Evolutionary conservation across 2,329 filamentous ascomycete genomes (phyloP).

Genomic region (Aspergillus novoparasiticus): DNA sequence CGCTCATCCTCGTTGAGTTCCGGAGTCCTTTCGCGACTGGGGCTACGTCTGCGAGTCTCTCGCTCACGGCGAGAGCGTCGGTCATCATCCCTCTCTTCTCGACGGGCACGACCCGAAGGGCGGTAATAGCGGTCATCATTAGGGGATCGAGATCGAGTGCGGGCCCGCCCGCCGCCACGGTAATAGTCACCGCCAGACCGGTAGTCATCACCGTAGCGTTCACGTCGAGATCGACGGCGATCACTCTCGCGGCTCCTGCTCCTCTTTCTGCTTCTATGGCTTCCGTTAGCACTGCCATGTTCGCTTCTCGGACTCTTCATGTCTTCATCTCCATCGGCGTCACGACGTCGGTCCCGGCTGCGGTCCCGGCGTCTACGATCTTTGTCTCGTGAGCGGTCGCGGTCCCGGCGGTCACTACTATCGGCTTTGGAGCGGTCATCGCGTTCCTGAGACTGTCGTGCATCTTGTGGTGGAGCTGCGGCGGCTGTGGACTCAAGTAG

Average conservation of each 20-base stretch:
- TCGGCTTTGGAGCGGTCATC: constrained; percentile 61
- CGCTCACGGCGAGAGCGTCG: constrained; percentile 56
- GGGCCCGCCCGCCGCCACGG: constrained; percentile 64
- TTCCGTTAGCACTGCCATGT: constrained; percentile 67
- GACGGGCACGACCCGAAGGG: constrained; percentile 52
- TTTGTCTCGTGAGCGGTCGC: constrained; percentile 60
- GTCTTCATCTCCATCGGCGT: constrained; percentile 58
- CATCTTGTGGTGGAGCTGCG: constrained; percentile 42
- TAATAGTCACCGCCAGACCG: constrained; percentile 70
- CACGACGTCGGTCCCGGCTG: constrained; percentile 56
- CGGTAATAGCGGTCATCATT: constrained; percentile 61
- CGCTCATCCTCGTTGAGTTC: constrained; percentile 92
- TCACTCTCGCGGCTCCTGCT: constrained; percentile 78
- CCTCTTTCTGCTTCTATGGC: constrained; percentile 78
- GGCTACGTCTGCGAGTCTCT: constrained; percentile 47
- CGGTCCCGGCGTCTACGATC: constrained; percentile 63
- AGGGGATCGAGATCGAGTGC: constrained; percentile 73
- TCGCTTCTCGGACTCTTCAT: constrained; percentile 73
- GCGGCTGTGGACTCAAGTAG: constrained; percentile 83
- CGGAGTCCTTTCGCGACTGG: constrained; percentile 53
- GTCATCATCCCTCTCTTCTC: constrained; percentile 51
- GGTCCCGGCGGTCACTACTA: constrained; percentile 57
- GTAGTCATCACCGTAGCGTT: constrained; percentile 60
- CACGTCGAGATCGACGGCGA: constrained; percentile 71
- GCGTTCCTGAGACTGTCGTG: constrained; percentile 53